Evolutionary conservation across 2,329 filamentous ascomycete species (phyloP), one percentile per base, ranked within the genome.

Genomic region (Drechslerella stenobrocha): DNA sequence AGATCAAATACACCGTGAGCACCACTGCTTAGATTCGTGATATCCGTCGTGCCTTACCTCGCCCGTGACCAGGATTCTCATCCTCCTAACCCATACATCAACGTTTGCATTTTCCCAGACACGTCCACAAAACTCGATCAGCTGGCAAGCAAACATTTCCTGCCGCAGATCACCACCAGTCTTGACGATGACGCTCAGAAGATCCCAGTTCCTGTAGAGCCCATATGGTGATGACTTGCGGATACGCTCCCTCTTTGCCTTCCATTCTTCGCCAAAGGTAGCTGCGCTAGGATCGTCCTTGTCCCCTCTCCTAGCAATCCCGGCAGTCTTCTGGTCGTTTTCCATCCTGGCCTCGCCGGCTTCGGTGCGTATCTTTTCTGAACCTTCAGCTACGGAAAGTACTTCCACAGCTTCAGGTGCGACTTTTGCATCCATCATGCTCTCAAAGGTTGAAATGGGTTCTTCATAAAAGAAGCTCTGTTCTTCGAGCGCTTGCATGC

Each of bases 131-230:
- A 90, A 87, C 60, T 84, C 81, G 71, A 93, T 93, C 44, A 93
- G 81, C 77, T 93, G 89, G 75, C 88, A 92, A 4, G 89, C 89
- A 76, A 93, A 93, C 0, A 89, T 88, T 77, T 93, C 89, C 77
- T 93, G 89, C 51, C 89, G 82, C 69, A 93, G 78, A 76, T 93
- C 88, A 1, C 87, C 87, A 1, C 89, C 88, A 8, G 89, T 93
- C 79, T 93, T 93, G 72, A 93, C 87, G 74, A 93, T 93, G 65
- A 93, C 88, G 74, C 87, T 91, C 70, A 93, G 81, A 22, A 93
- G 81, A 73, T 93, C 89, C 89, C 89, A 93, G 74, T 90, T 92
- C 78, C 89, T 89, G 85, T 90, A 89, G 84, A 87, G 90, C 7
- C 89, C 89, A 74, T 91, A 93, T 0, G 89, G 89, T 0, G 88